A percentile compares a stretch with the other conserved stretches of the same genome.
phyloP scores from a whole-genome alignment of 2,329 filamentous ascomycete genomes.

The Cryphonectria carpinicola region DNA sequence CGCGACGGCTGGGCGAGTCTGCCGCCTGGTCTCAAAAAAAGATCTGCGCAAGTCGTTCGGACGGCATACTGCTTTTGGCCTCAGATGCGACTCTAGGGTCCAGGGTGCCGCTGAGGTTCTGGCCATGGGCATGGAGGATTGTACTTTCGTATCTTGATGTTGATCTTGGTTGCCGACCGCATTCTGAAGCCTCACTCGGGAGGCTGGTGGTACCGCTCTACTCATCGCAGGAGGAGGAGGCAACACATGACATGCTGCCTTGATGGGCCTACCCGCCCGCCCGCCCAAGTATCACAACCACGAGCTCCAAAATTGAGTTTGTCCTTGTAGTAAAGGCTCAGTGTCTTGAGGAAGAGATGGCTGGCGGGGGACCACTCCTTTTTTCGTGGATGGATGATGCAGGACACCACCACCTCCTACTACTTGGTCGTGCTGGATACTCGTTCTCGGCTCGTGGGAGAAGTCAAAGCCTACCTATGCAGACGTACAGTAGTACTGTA shows the following conservation, averaged over 20 bases:
- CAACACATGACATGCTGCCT: background rate
- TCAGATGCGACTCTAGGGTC: conserved; percentile 4
- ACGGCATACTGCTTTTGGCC: conserved; percentile 11
- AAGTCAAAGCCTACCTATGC: background rate
- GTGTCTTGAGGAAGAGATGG: background rate
- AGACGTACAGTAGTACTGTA: background rate
- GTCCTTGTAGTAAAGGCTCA: background rate
- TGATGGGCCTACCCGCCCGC: background rate
- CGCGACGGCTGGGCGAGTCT: conserved; percentile 7
- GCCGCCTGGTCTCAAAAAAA: conserved; percentile 6
- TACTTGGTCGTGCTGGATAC: background rate
- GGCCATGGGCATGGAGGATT: background rate
- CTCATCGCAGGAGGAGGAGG: background rate
- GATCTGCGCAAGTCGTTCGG: conserved; percentile 19
- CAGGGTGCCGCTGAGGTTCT: background rate
- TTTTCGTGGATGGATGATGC: background rate
- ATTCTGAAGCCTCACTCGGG: background rate
- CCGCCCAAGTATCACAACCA: conserved; percentile 5
- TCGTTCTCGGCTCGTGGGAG: background rate
- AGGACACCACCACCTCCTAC: background rate
- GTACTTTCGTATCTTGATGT: conserved; percentile 1
- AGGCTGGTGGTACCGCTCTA: background rate
- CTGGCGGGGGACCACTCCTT: background rate
- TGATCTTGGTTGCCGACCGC: background rate
- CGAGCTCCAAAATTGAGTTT: background rate